Evolutionary conservation across 495 filamentous ascomycete species (phyloP).

Genomic region (Terfezia boudieri): DNA sequence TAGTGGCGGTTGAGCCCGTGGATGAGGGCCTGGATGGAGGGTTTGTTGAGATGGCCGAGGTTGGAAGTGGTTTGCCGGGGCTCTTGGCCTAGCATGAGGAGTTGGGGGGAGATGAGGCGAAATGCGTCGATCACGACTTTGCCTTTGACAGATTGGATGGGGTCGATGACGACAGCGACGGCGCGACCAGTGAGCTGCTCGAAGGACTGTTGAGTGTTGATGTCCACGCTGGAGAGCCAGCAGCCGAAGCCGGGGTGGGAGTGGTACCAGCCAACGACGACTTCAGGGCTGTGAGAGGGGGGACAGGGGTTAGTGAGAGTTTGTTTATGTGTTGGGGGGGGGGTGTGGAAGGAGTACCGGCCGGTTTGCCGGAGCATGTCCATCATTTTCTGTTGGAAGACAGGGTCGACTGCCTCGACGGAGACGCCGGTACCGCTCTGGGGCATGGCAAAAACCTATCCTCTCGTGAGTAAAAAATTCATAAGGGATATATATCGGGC

Average conservation of each 20-base stretch:
- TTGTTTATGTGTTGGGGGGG: neutral
- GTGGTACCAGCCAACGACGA: constrained; percentile 98
- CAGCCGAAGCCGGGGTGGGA: constrained; percentile 97
- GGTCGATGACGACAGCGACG: constrained; percentile 92
- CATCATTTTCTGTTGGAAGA: constrained; percentile 99
- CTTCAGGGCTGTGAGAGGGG: constrained; percentile 46
- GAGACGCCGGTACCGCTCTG: constrained; percentile 96
- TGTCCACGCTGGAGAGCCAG: constrained; percentile 96
- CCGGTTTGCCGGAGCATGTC: constrained; percentile 96
- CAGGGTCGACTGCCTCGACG: constrained; percentile 88
- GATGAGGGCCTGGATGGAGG: constrained; percentile 95
- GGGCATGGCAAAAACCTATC: constrained; percentile 69
- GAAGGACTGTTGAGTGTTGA: constrained; percentile 98
- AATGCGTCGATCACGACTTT: constrained; percentile 99
- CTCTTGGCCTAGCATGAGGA: constrained; percentile 94
- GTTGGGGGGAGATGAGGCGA: constrained; percentile 95
- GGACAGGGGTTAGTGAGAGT: constrained; percentile 3
- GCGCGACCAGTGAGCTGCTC: constrained; percentile 90
- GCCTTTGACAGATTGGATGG: constrained; percentile 97
- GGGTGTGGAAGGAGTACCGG: constrained; percentile 37
- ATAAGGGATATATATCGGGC: too few species aligned
- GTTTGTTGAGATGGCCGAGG: constrained; percentile 94
- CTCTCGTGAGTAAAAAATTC: neutral
- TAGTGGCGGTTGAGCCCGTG: constrained; percentile 96
- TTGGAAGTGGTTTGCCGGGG: constrained; percentile 97